Base-by-base conservation (phyloP, 495 filamentous ascomycete species). In the Xylaria venustula region DNA sequence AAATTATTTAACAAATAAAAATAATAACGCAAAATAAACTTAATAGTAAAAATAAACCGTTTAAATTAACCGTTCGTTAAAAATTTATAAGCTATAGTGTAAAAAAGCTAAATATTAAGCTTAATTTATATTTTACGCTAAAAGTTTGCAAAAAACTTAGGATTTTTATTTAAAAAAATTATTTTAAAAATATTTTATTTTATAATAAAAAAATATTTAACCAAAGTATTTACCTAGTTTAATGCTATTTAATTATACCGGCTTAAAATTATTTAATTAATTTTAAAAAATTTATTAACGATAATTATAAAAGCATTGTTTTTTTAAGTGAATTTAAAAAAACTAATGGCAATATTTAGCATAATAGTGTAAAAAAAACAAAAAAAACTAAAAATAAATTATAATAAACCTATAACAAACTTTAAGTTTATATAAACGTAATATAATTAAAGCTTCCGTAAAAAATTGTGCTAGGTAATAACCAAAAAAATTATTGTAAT, bases 331-430 rank as follows among this genome's bases (percentile, higher is more conserved):
- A 44, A 54, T 8, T 54, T 54, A 19, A 44, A 44, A 5, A 52
- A 52, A 0, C 0, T 17, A 20, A 52, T 28, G 11, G 17, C 28
- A 17, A 52, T 52, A 52, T 52, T 52, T 20, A 52, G 2, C 9
- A 36, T 52, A 20, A 52, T 52, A 4, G 20, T 52, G 30, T 54
- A 54, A 54, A 54, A 54, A 9, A 44, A 44, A 54, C 15, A 54
- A 25, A 19, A 11, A n/a, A 44, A 23, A 2, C 22, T 30, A 20
- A 54, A 23, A 37, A 54, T 54, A 7, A 44, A 14, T 30, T 54
- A 30, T 12, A 54, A 28, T 26, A 44, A 54, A 7, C 14, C 30
- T n/a, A n/a, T n/a, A n/a, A n/a, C n/a, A n/a, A n/a, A n/a, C n/a
- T n/a, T n/a, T n/a, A n/a, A n/a, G n/a, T n/a, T n/a, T n/a, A n/a